Base-by-base conservation (phyloP, 352 stramenopile genomes). In the Pythium volutum region DNA sequence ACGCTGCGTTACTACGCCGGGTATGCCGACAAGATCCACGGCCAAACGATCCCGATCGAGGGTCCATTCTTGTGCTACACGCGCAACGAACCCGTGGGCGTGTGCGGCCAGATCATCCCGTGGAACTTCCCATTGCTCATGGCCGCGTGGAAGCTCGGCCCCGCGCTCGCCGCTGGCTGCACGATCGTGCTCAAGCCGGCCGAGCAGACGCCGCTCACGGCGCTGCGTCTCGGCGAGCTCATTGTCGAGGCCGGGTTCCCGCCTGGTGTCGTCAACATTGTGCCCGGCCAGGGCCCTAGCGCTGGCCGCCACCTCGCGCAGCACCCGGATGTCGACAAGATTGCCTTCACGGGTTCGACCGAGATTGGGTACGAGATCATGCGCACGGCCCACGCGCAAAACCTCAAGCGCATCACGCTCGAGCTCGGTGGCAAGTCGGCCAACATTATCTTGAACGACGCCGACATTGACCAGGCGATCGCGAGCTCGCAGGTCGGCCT, bases 161-260 rank as follows among this genome's bases (percentile, higher is more conserved):
- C 89, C 4, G 93, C 93, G 4, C 71, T 99, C 20, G 85, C 90
- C 11, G 89, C 91, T 6, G 97, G 97, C 9, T 99, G 96, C 74
- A 97, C 95, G 1, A 70, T 88, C 23, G 87, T 98, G 7, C 66
- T 98, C 31, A 99, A 99, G 72, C 95, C 96, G 16, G 77, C 90
- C 9, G 96, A 98, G 59, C 63, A 98, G 25, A 99, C 97, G 20
- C 97, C 97, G 51, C 59, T 97, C 29, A 84, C 72, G 14, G 83
- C 82, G 18, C 64, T 97, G 33, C 73, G 84, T 36, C 59, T 98
- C 15, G 62, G 91, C 34, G 87, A 73, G 0, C 67, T 79, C 14
- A 69, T 97, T 9, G 68, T 62, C 10, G 84, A 96, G 6, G 84
- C 77, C 1, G 89, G 79, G 0, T 63, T 92, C 4, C 82, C 82